Conservation (phyloP, 2,329 filamentous ascomycete species). For the Xylariaceae sp. region DNA sequence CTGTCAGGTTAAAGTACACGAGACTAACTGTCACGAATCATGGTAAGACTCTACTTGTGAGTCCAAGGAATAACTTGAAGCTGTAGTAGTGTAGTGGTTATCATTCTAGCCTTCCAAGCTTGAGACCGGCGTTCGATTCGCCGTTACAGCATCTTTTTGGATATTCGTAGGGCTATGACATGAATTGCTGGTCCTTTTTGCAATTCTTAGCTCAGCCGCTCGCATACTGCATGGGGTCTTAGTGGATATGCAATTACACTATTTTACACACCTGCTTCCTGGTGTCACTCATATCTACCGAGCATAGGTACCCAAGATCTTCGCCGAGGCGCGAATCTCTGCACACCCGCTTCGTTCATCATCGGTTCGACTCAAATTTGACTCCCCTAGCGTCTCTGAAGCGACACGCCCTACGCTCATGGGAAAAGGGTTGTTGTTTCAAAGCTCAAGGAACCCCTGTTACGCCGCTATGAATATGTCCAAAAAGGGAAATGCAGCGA, state of each 20-base stretch:
- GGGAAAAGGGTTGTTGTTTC: slow-evolving; percentile 13
- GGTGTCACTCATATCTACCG: no score
- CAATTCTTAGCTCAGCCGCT: no score
- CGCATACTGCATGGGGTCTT: no score
- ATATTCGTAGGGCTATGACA: no score
- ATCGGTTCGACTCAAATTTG: neutral
- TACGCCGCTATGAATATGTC: slow-evolving; percentile 5
- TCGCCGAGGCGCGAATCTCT: neutral
- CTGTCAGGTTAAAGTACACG: no score
- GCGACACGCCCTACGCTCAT: neutral
- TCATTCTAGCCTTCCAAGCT: slow-evolving; percentile 31
- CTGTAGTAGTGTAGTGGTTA: slow-evolving; percentile 30
- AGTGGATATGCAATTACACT: no score
- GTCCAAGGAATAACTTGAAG: no score
- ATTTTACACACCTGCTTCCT: no score
- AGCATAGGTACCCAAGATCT: slow-evolving; percentile 1
- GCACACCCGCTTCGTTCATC: neutral
- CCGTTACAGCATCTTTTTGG: slow-evolving; percentile 24
- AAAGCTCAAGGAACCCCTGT: slow-evolving; percentile 16
- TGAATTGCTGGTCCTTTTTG: no score
- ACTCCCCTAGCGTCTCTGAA: neutral
- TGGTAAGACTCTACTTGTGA: no score
- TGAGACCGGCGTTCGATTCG: slow-evolving; percentile 31
- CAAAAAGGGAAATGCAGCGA: slow-evolving; percentile 28
- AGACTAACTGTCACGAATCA: no score